Evolutionary conservation across 2,329 filamentous ascomycete genomes (phyloP), one percentile per base, ranked within the genome.

Genomic region (Aspergillus amoenus): DNA sequence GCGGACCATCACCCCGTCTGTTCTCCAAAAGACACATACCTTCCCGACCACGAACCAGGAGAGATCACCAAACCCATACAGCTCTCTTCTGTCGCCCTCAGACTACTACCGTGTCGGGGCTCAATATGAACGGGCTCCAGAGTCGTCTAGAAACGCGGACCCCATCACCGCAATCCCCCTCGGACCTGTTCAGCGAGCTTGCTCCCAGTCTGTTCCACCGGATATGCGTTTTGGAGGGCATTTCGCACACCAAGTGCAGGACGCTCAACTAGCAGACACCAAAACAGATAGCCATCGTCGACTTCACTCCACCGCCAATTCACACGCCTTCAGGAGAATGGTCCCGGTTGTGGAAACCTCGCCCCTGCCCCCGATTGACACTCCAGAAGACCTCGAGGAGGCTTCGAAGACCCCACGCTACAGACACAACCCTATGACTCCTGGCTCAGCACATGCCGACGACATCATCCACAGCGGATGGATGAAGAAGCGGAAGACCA

Each of bases 171-270:
- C 88, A 3, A 80, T 93, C 43, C 84, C 85, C 1, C 67, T 86
- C 15, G 90, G 88, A 0, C 90, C 90, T 6, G 81, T 96, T 32
- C 82, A 88, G 44, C 88, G 93, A 50, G 88, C 94, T 68, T 80
- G 82, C 46, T 96, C 91, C 24, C 91, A 96, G 73, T 97, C 93
- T 5, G 93, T 97, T 0, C 93, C 93, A 43, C 93, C 93, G 6
- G 88, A 96, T 76, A 96, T 97, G 92, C 88, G 86, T 71, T 96
- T 89, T 79, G 84, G 86, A 24, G 72, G 27, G 3, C 27, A 27
- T 3, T 27, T 27, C 2, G 7, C 27, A 9, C 27, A 78, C 42
- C 13, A 43, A 52, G n/a, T 40, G 2, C 22, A 51, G 1, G 17
- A 70, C 13, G 39, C 37, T 6, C 24, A 27, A 2, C 71, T 75